Conservation (phyloP, 2,329 filamentous ascomycete genomes). For the Hymenoscyphus fraxineus region DNA sequence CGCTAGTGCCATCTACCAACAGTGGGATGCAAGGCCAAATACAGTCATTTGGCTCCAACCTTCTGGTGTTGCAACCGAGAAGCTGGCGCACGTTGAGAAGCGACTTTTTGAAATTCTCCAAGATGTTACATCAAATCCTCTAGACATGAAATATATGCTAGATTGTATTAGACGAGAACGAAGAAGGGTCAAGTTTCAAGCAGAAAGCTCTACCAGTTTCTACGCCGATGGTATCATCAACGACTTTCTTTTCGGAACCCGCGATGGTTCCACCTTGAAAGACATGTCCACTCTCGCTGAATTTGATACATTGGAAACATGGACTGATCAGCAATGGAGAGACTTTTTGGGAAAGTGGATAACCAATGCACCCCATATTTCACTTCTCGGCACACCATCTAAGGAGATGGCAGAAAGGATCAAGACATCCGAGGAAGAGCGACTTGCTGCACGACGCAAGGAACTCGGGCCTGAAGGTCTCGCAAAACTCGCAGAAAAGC, state of each 20-base stretch:
- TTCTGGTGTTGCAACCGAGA: constrained; percentile 81
- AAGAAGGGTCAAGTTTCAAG: constrained; percentile 76
- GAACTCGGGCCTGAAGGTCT: constrained; percentile 80
- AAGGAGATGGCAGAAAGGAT: constrained; percentile 72
- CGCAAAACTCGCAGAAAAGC: constrained; percentile 65
- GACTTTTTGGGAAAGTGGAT: constrained; percentile 80
- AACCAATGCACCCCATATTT: constrained; percentile 78
- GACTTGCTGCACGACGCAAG: constrained; percentile 74
- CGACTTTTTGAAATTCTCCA: constrained; percentile 79
- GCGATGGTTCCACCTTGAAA: constrained; percentile 73
- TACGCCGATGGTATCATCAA: constrained; percentile 84
- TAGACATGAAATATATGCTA: constrained; percentile 86
- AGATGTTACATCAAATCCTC: constrained; percentile 72
- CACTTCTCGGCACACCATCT: constrained; percentile 84
- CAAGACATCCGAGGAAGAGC: constrained; percentile 74
- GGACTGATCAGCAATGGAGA: constrained; percentile 83
- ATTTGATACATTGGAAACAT: constrained; percentile 68
- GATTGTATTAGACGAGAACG: constrained; percentile 82
- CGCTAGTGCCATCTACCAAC: constrained; percentile 78
- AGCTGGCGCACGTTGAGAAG: constrained; percentile 78
- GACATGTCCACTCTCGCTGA: constrained; percentile 54
- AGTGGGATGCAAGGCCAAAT: constrained; percentile 74
- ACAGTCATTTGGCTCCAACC: constrained; percentile 82
- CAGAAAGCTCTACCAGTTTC: constrained; percentile 75
- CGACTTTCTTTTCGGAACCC: constrained; percentile 85